phyloP scores from a whole-genome alignment of 2,329 filamentous ascomycete genomes.

The Lomentospora prolificans region DNA sequence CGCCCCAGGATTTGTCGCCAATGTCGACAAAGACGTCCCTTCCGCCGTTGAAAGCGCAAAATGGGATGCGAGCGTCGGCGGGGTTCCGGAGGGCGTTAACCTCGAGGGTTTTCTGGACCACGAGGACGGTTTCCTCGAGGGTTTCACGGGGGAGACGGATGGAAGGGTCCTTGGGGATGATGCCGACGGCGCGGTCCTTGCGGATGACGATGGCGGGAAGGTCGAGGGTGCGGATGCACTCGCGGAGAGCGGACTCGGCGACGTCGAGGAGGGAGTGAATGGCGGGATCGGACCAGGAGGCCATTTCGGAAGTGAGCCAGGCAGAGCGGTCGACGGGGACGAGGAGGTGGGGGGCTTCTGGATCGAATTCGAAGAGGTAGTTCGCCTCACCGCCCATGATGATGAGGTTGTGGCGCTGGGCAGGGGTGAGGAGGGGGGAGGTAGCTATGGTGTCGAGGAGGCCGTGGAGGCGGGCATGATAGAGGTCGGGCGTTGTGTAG shows the following conservation, averaged over 20 bases:
- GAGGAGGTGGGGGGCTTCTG: constrained; percentile 55
- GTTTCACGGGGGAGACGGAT: constrained; percentile 73
- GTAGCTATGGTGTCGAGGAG: constrained; percentile 68
- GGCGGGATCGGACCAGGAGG: constrained; percentile 63
- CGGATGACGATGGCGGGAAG: constrained; percentile 73
- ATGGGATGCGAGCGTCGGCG: constrained; percentile 49
- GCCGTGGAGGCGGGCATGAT: constrained; percentile 79
- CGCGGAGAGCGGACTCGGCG: constrained; percentile 72
- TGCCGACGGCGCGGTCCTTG: constrained; percentile 79
- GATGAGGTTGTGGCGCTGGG: constrained; percentile 69
- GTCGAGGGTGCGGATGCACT: constrained; percentile 70
- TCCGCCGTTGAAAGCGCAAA: constrained; percentile 96
- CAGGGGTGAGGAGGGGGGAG: constrained; percentile 46
- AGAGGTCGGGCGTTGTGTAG: constrained; percentile 78
- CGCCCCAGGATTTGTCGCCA: constrained; percentile 94
- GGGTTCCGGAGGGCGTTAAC: constrained; percentile 49
- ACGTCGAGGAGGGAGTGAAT: constrained; percentile 78
- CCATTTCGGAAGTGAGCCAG: constrained; percentile 75
- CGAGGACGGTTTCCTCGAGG: constrained; percentile 89
- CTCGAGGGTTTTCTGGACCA: constrained; percentile 87
- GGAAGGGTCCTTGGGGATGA: constrained; percentile 54
- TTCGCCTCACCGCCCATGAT: constrained; percentile 96
- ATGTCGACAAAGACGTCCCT: constrained; percentile 98
- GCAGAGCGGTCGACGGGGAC: constrained; percentile 52
- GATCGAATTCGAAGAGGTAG: constrained; percentile 78